Base-by-base conservation (phyloP, 257 asterid species). In the Buddleja alternifolia region DNA sequence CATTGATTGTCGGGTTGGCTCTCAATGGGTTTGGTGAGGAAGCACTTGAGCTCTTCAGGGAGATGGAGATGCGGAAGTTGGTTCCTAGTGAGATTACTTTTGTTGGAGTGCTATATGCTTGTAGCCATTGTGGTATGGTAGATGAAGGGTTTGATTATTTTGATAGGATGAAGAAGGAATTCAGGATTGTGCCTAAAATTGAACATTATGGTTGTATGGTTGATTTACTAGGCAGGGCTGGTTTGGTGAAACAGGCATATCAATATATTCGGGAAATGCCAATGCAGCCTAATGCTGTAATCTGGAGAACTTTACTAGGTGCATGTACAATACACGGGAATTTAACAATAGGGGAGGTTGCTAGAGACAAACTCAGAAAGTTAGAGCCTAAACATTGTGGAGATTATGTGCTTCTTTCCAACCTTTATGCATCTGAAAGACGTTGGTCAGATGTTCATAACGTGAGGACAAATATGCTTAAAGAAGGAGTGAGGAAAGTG, bases 121-220 rank as follows among this genome's bases (percentile, higher is more conserved):
- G 97, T 60, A 90, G 97, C 66, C 96, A 90, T 73, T 88, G 96
- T 45, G 95, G 97, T 10, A 71, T 88, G 86, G 89, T 84, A 66
- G 88, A 88, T 21, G 83, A 86, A 68, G 95, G 92, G 57, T 88
- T 85, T 50, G 65, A 78, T 24, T 83, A 88, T 67, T 86, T 90
- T 3, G 80, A 84, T 16, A 88, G 70, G 78, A 88, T 90, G 97
- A 50, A 67, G 21, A 63, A 68, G 34, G 80, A 68, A 45, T 90
- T 71, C 39, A 67, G 74, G 8, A 80, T 90, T 15, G 83, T 76
- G 51, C 92, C 97, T 15, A 86, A 83, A 79, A 86, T 90, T 37
- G 97, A 90, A 37, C 97, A 90, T 58, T 81, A 84, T 37, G 97
- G 97, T 24, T 88, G 97, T 73, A 83, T 90, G 92, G 96, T 90